Conservation (phyloP, 495 filamentous ascomycete species). For the Apodospora peruviana region DNA sequence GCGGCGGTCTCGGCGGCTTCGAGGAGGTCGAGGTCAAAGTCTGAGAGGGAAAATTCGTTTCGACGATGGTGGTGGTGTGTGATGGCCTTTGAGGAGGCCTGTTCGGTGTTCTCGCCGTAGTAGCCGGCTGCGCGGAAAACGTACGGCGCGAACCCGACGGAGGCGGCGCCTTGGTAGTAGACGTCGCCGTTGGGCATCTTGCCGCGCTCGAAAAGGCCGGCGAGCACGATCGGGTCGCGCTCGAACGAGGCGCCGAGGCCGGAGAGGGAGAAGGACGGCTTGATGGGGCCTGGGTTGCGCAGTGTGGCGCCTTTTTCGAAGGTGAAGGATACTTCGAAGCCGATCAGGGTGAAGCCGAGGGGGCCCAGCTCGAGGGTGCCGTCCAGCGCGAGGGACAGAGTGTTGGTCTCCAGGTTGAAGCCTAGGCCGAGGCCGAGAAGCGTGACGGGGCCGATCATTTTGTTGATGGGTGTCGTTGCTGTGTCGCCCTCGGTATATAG, state of each 20-base stretch:
- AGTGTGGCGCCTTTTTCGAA: no score
- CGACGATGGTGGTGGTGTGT: no score
- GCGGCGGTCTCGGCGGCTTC: background rate
- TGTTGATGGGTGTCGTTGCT: slow-evolving; percentile 1
- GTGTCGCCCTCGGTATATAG: no score
- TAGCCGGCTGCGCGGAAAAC: slow-evolving; percentile 29
- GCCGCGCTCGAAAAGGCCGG: slow-evolving; percentile 30
- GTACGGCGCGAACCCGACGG: slow-evolving; percentile 24
- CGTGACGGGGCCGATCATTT: slow-evolving; percentile 9
- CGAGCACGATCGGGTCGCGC: slow-evolving; percentile 25
- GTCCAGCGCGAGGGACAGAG: slow-evolving; percentile 27
- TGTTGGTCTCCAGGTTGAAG: slow-evolving; percentile 14
- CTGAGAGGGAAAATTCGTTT: slow-evolving; percentile 1
- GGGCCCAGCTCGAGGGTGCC: slow-evolving; percentile 34
- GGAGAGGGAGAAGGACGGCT: slow-evolving; percentile 37
- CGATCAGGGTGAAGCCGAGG: slow-evolving; percentile 29
- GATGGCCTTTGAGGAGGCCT: slow-evolving; percentile 8
- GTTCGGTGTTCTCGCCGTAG: slow-evolving; percentile 12
- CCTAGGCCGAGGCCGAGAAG: slow-evolving; percentile 29
- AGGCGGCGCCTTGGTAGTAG: slow-evolving; percentile 33
- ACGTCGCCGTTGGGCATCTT: slow-evolving; percentile 7
- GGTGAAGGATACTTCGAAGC: slow-evolving; percentile 26
- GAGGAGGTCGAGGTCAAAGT: background rate
- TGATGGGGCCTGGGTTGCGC: slow-evolving; percentile 27
- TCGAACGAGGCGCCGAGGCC: slow-evolving; percentile 39